Percentiles rank a stretch among this genome's conserved stretches.
Conservation (phyloP, 257 asterid species). For the Buddleja alternifolia region DNA sequence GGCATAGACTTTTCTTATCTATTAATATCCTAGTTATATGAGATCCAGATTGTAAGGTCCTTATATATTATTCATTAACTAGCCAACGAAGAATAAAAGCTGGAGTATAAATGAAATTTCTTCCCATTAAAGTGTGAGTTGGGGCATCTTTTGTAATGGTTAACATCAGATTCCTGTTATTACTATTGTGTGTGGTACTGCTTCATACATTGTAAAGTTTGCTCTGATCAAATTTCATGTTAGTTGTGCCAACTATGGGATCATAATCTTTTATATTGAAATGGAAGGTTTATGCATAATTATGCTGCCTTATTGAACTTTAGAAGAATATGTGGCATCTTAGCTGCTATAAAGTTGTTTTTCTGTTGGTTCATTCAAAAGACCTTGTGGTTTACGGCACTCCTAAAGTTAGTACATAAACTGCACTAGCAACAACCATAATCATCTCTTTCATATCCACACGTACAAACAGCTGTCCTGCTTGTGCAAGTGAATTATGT, state of each 20-base stretch:
- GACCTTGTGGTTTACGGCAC: constrained; percentile 2
- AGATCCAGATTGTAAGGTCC: constrained; percentile 16
- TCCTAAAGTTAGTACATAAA: constrained; percentile 14
- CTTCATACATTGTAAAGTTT: constrained; percentile 18
- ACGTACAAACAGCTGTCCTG: neutral
- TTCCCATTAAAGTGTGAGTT: neutral
- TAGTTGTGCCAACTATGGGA: constrained; percentile 22
- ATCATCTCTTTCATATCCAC: constrained; percentile 16
- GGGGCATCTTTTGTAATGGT: constrained; percentile 1
- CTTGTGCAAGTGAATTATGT: constrained; percentile 1
- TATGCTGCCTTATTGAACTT: constrained; percentile 16
- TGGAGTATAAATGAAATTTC: constrained; percentile 9
- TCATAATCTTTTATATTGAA: neutral
- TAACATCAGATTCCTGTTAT: constrained; percentile 17
- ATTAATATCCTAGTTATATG: constrained; percentile 16
- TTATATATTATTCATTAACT: constrained; percentile 6
- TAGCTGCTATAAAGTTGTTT: constrained; percentile 15
- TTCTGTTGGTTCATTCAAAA: constrained; percentile 16
- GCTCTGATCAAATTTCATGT: neutral
- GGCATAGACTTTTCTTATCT: constrained; percentile 12
- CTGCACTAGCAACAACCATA: constrained; percentile 15
- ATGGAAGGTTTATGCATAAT: constrained; percentile 17
- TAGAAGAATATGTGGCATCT: neutral
- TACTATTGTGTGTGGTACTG: neutral
- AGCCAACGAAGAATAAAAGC: constrained; percentile 18